Conservation (phyloP, 2,329 filamentous ascomycete genomes). For the Berkeleyomyces rouxiae region DNA sequence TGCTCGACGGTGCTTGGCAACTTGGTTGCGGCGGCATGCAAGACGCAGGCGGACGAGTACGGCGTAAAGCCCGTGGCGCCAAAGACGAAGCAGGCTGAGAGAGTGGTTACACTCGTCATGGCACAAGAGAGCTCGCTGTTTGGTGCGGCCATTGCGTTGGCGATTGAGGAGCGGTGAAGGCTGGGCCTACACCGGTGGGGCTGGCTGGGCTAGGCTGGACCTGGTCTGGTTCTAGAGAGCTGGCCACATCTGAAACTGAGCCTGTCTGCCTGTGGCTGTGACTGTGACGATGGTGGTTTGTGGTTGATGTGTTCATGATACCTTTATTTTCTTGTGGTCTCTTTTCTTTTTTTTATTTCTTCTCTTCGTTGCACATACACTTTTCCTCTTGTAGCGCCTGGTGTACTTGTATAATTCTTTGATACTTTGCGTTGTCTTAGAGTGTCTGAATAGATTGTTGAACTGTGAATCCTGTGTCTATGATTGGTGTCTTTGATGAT, state of each 20-base stretch:
- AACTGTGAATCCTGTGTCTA: too few species aligned
- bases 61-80: conserved; percentile 19
- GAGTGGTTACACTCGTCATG: conserved; percentile 43
- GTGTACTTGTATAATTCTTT: not conserved
- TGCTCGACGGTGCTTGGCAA: conserved; percentile 49
- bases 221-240: not conserved
- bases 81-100: conserved; percentile 6
- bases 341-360: not conserved
- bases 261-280: not conserved
- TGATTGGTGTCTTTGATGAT: not conserved
- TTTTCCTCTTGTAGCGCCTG: not conserved
- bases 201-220: not conserved
- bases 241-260: not conserved
- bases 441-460: not conserved
- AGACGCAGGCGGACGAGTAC: not conserved
- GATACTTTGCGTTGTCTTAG: not conserved
- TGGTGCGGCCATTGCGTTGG: conserved; percentile 56
- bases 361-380: not conserved
- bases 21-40: conserved; percentile 29
- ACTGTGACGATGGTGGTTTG: not conserved
- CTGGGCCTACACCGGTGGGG: not conserved
- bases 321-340: not conserved
- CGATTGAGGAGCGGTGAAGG: conserved; percentile 22
- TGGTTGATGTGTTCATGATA: not conserved
- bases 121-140: conserved; percentile 60